Base-by-base conservation (phyloP, 352 stramenopile species). In the Phytophthora litchii region DNA sequence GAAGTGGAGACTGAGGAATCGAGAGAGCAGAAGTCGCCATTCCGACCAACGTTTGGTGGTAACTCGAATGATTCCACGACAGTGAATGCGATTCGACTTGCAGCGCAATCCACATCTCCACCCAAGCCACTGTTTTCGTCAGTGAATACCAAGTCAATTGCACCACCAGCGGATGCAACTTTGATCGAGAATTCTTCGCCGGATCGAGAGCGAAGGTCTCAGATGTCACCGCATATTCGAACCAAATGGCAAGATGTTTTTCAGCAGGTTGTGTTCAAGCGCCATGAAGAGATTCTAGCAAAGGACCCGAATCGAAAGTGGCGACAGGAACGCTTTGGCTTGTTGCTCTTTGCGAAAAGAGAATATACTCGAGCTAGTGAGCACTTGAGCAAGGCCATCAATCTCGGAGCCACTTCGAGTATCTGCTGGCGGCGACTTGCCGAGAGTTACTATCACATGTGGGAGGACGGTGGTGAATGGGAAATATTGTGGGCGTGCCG, bases 311-410 rank as follows among this genome's bases (percentile, higher is more conserved):
- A 81, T 14, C 74, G 82, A 12, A 72, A 70, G 46, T 91, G 80
- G 84, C 61, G 81, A 11, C 83, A 93, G 29, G 80, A 91, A 41
- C 72, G 81, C 8, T 81, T 91, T 35, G 80, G 78, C 0, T 51
- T 86, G 6, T 48, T 88, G 31, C 59, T 88, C 3, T 91, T 82
- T 20, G 52, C 67, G 0, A 70, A 72, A 0, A 36, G 67, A 14
- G 58, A 85, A 21, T 91, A 74, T 51, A 42, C 50, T 25, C 54
- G 66, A 2, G 74, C 80, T 1, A 73, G 57, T 31, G 64, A 78
- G 4, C 82, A 88, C 46, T 60, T 92, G 49, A 52, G 41, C 3
- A 70, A 72, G 21, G 82, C 81, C 1, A 68, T 91, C 17, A 82
- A 50, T 13, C 69, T 93, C 3, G 80, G 79, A 1, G 60, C 64